Evolutionary conservation across 179 eudicot species (phyloP).

Genomic region (Vitellaria paradoxa): DNA sequence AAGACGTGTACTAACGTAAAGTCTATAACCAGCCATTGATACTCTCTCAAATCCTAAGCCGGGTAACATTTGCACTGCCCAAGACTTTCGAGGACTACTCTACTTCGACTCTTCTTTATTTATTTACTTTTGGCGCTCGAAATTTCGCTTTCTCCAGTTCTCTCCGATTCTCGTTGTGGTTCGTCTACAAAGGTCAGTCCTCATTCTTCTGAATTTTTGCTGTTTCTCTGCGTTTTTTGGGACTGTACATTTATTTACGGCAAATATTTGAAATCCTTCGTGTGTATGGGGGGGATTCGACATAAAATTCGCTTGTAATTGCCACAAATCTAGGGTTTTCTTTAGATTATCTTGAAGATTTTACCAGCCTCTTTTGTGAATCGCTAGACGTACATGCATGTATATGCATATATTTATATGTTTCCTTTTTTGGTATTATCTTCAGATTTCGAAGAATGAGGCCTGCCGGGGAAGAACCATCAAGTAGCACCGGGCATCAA

Average conservation of each 20-base stretch:
- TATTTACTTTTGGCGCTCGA: not conserved
- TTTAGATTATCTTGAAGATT: not conserved
- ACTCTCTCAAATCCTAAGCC: no score
- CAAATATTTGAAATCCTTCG: not conserved
- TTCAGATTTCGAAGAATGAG: constrained; percentile 24
- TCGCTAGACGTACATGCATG: not conserved
- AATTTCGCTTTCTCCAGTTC: not conserved
- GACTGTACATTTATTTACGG: not conserved
- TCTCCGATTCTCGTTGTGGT: not conserved
- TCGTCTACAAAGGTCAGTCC: not conserved
- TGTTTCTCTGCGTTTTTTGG: not conserved
- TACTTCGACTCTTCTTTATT: no score
- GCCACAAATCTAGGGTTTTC: constrained; percentile 15
- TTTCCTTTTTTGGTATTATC: not conserved
- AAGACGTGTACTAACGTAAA: no score
- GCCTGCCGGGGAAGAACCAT: constrained; percentile 20
- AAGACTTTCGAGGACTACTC: no score
- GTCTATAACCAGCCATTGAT: no score
- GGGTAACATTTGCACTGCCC: no score
- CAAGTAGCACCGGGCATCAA: constrained; percentile 25
- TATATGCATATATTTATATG: not conserved
- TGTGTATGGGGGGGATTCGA: not conserved
- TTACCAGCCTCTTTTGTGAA: not conserved
- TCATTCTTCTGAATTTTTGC: not conserved
- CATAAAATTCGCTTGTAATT: constrained; percentile 5